These are phyloP conservation scores for Leucaena leucocephala DNA, from an alignment of 306 rosid genomes.

Conservation along the genomic window DNA sequence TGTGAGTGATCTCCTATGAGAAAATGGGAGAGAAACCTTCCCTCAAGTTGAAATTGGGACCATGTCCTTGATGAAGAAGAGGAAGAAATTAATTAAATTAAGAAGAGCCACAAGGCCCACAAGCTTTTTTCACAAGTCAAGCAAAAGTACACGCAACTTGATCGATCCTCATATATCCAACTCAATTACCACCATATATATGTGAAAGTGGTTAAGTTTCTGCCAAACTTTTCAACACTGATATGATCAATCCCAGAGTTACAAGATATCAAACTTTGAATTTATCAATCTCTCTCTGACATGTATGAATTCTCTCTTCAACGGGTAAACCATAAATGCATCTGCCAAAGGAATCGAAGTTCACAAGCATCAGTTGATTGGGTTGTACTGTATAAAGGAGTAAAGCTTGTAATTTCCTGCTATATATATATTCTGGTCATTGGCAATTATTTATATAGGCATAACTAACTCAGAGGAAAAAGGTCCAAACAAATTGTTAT, in stretches of 20 bases:
- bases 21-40: neutral
- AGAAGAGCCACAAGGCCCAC: neutral
- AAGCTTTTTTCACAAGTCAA: neutral
- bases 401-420: too few relatives aligned
- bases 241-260: neutral
- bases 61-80: neutral
- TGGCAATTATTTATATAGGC: too few relatives aligned
- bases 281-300: neutral
- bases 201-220: neutral
- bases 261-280: neutral
- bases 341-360: neutral
- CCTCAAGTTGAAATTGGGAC: neutral
- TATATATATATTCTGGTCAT: too few relatives aligned
- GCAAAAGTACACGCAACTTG: neutral
- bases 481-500: neutral
- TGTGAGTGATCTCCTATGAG: neutral
- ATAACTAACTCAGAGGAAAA: neutral
- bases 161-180: neutral
- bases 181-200: too few relatives aligned
- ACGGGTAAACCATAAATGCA: neutral
- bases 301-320: neutral
- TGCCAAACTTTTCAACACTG: neutral
- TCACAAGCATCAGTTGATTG: slow-evolving; percentile 5
- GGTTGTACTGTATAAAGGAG: neutral
- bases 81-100: neutral